Evolutionary conservation across 2,329 filamentous ascomycete genomes (phyloP).

Genomic region (Ramichloridium luteum): DNA sequence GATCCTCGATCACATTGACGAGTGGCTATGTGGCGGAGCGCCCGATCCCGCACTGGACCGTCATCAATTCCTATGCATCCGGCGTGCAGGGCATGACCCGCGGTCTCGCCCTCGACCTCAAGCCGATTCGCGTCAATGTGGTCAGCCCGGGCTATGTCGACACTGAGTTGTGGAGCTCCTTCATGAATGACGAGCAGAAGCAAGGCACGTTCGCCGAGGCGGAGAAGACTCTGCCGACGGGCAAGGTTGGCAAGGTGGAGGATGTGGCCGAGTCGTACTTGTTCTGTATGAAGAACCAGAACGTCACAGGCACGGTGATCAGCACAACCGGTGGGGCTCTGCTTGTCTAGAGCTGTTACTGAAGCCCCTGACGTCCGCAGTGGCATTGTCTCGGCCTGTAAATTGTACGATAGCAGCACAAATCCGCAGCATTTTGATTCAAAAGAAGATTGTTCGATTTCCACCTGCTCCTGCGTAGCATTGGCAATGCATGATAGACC

Average conservation of each 20-base stretch:
- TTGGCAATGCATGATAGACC: no score
- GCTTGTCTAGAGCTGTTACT: no score
- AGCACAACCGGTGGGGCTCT: constrained; percentile 24
- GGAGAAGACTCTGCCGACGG: constrained; percentile 22
- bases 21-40: constrained; percentile 40
- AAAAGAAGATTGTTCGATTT: no score
- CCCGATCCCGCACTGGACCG: constrained; percentile 41
- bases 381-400: no score
- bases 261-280: constrained; percentile 38
- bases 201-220: constrained; percentile 16
- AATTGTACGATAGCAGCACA: no score
- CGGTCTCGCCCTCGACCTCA: constrained; percentile 49
- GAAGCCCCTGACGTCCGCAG: no score
- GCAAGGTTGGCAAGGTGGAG: constrained; percentile 27
- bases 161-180: constrained; percentile 30
- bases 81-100: constrained; percentile 43
- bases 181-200: constrained; percentile 19
- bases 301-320: constrained; percentile 34
- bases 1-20: constrained; percentile 45
- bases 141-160: constrained; percentile 44
- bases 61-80: constrained; percentile 37
- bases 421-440: no score
- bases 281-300: constrained; percentile 36
- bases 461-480: no score
- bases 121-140: constrained; percentile 51